A percentile compares a stretch with the other conserved stretches of the same genome.
phyloP scores from a whole-genome alignment of 2,329 filamentous ascomycete species.

The Fusarium sororula region DNA sequence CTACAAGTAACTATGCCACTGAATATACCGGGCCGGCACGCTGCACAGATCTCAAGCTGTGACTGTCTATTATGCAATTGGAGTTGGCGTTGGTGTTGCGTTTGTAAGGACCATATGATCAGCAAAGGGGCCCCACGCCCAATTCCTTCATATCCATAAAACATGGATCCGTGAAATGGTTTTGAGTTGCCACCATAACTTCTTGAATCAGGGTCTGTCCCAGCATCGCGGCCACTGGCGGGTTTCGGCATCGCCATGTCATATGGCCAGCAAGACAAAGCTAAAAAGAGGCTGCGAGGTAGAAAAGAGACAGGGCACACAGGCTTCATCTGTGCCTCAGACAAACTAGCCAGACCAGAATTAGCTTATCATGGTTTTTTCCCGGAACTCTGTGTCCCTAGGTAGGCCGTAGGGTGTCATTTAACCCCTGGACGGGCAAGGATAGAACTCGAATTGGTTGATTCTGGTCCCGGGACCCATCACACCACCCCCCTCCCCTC shows the following conservation, averaged over 20 bases:
- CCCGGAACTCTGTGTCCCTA: background rate
- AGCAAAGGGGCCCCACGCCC: background rate
- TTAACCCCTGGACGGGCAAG: conserved; percentile 31
- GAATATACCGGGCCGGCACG: conserved; percentile 25
- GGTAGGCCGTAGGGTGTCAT: background rate
- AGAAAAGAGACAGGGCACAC: conserved; percentile 21
- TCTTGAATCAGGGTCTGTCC: conserved; percentile 35
- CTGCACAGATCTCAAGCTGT: background rate
- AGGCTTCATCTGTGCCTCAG: conserved; percentile 32
- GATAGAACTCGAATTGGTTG: conserved; percentile 41
- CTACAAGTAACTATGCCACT: background rate
- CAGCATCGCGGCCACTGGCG: conserved; percentile 4
- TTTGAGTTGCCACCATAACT: conserved; percentile 18
- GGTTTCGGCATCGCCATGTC: conserved; percentile 40
- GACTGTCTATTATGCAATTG: background rate
- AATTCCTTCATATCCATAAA: conserved; percentile 7
- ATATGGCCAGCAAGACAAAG: conserved; percentile 35
- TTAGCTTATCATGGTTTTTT: conserved; percentile 37
- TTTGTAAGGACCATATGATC: conserved; percentile 7
- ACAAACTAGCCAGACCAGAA: conserved; percentile 19
- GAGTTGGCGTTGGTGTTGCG: background rate
- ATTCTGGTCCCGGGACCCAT: conserved; percentile 40
- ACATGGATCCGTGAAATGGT: conserved; percentile 3
- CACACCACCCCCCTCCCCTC: conserved; percentile 36
- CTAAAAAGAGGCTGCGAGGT: background rate